Base-by-base conservation (phyloP, 164 flowering plant species). In the Kingdonia uniflora region DNA sequence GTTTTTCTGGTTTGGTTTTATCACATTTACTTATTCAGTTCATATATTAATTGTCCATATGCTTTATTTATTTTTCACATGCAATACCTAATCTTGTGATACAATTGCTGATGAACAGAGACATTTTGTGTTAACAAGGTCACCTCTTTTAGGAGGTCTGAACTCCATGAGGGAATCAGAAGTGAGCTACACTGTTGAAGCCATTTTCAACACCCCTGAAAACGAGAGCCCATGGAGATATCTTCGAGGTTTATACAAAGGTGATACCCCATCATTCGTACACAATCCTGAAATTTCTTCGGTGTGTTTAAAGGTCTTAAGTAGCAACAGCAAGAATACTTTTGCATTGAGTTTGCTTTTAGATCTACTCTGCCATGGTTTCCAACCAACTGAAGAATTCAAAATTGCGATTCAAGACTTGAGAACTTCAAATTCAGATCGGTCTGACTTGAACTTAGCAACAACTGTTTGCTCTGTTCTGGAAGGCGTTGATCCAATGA, bases 191-290 rank as follows among this genome's bases (percentile, higher is more conserved):
- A 63, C 88, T 6, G 49, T 71, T 14, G 65, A 82, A 39, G 89
- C 97, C 66, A 89, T 94, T 67, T 37, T 59, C 63, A 60, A 74
- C 39, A 71, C 76, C 24, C 96, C 99, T 8, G 85, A 75, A 22
- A 94, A 94, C 40, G 99, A 94, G 66, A 89, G 99, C 50, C 84
- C 99, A 14, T 89, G 97, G 97, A 78, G 95, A 68, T 94, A 88
- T 74, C 87, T 94, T 26, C 67, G 80, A 38, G 99, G 97, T 37
- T 81, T 94, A 25, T 87, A 74, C 75, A 78, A 80, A 44, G 81
- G 68, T n/a, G 81, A 81, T 29, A 55, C 55, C 11, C 54, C 60
- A 47, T 66, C 76, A 16, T 74, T 72, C 58, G 51, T 74, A 15
- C 64, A 61, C 10, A 79, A 86, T 60, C 66, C 81, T 6, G 68